Evolutionary conservation across 371 early-diverging fungal species (phyloP).

Genomic region (Sporodiniella umbellata): DNA sequence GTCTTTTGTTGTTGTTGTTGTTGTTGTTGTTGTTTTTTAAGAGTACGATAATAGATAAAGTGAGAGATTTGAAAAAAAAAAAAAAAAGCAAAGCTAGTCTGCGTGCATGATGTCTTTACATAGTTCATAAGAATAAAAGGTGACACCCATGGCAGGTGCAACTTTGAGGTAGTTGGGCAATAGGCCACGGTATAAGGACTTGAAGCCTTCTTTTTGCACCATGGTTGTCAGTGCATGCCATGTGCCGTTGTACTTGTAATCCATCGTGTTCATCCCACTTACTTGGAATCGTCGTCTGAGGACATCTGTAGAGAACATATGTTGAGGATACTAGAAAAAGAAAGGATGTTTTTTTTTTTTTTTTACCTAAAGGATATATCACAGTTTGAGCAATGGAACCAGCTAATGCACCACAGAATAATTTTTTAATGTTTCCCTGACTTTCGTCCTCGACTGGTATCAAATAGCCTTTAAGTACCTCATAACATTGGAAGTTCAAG

Average conservation of each 20-base stretch:
- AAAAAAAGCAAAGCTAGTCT: too few species aligned
- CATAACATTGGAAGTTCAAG: constrained; percentile 83
- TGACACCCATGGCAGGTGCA: constrained; percentile 85
- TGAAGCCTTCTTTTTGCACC: constrained; percentile 66
- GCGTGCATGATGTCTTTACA: constrained; percentile 54
- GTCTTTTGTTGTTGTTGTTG: too few species aligned
- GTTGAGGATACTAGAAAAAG: neutral
- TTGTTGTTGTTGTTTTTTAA: too few species aligned
- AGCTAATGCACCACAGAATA: constrained; percentile 86
- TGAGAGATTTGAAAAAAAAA: too few species aligned
- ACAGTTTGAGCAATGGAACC: constrained; percentile 89
- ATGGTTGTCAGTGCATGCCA: constrained; percentile 73
- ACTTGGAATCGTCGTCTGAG: constrained; percentile 86
- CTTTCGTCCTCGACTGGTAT: constrained; percentile 63
- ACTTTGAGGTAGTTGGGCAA: constrained; percentile 82
- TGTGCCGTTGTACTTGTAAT: constrained; percentile 73
- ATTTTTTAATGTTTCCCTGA: constrained; percentile 62
- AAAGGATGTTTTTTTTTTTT: neutral
- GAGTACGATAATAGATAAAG: too few species aligned
- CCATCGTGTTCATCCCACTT: constrained; percentile 71
- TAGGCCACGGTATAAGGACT: constrained; percentile 60
- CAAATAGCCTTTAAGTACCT: constrained; percentile 68
- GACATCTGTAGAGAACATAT: constrained; percentile 51
- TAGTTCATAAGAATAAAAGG: constrained; percentile 81
- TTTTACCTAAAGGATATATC: constrained; percentile 78